These are phyloP conservation scores for Candida gorgasii DNA, from an alignment of 805 yeast genomes.

Conservation along the genomic window DNA sequence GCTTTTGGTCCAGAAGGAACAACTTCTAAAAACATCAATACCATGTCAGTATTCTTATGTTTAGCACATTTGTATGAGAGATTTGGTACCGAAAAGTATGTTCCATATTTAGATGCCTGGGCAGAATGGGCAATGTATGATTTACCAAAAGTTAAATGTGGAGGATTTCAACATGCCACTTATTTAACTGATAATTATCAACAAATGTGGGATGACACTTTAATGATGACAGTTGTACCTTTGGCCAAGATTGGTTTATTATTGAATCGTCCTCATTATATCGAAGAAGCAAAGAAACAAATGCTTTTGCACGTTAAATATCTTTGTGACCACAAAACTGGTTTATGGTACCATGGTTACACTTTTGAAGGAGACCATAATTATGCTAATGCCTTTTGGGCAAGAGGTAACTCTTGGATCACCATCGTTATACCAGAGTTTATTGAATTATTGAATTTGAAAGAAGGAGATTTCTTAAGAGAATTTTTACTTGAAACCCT, in stretches of 20 bases:
- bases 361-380: constrained; percentile 27
- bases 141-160: constrained; percentile 29
- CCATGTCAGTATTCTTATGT: constrained; percentile 36
- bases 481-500: constrained; percentile 27
- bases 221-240: constrained; percentile 41
- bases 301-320: constrained; percentile 33
- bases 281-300: constrained; percentile 35
- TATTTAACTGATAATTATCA: constrained; percentile 28
- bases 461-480: constrained; percentile 27
- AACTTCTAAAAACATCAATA: constrained; percentile 34
- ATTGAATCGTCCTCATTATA: constrained; percentile 28
- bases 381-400: constrained; percentile 33
- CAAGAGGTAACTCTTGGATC: constrained; percentile 38
- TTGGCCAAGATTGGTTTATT: constrained; percentile 32
- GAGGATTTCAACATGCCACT: constrained; percentile 37
- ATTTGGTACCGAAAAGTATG: constrained; percentile 17
- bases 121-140: constrained; percentile 35
- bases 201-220: constrained; percentile 32
- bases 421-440: constrained; percentile 39
- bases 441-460: constrained; percentile 28
- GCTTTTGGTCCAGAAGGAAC: constrained; percentile 30
- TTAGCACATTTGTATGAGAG: constrained; percentile 30
- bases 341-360: constrained; percentile 37
- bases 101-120: constrained; percentile 34
- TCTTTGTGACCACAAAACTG: constrained; percentile 28